Conservation (phyloP, 2,329 filamentous ascomycete species). For the Penicillium sp. region DNA sequence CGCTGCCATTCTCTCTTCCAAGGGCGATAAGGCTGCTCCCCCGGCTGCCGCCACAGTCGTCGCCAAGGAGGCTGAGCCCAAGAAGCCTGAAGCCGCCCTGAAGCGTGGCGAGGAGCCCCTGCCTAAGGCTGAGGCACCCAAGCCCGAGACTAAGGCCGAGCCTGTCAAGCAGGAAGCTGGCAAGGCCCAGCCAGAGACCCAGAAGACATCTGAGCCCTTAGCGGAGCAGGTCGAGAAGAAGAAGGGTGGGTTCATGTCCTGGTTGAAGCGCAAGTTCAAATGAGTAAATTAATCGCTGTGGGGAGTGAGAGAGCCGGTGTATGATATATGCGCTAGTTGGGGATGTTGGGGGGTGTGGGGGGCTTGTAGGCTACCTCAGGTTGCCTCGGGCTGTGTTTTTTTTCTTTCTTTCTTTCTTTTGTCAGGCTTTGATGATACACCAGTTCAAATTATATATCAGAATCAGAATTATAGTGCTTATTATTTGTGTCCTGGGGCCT, state of each 20-base stretch:
- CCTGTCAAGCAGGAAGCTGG: constrained; percentile 7
- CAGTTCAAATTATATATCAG: constrained; percentile 16
- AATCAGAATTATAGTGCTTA: constrained; percentile 10
- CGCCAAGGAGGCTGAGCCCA: constrained; percentile 13
- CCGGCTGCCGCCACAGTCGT: constrained; percentile 9
- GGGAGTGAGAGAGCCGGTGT: constrained; percentile 1
- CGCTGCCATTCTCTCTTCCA: constrained; percentile 21
- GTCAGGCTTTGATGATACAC: constrained; percentile 13
- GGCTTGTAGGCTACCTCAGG: not conserved
- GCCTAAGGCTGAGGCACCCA: constrained; percentile 1
- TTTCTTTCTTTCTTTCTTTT: not conserved
- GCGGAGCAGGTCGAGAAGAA: constrained; percentile 15
- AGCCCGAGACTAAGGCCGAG: constrained; percentile 12
- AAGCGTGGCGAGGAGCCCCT: constrained; percentile 25
- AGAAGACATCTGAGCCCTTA: constrained; percentile 6
- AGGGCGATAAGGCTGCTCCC: constrained; percentile 19
- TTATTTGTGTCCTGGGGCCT: not conserved
- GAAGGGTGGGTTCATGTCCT: constrained; percentile 28
- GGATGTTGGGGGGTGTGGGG: not conserved
- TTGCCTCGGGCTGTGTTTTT: constrained; percentile 1
- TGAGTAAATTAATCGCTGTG: constrained; percentile 6
- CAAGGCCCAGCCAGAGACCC: constrained; percentile 1
- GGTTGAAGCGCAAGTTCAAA: constrained; percentile 33
- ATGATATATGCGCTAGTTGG: constrained; percentile 8
- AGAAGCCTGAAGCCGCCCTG: constrained; percentile 24